Evolutionary conservation across 805 yeast genomes (phyloP).

Genomic region (Metschnikowia chrysomelidarum): DNA sequence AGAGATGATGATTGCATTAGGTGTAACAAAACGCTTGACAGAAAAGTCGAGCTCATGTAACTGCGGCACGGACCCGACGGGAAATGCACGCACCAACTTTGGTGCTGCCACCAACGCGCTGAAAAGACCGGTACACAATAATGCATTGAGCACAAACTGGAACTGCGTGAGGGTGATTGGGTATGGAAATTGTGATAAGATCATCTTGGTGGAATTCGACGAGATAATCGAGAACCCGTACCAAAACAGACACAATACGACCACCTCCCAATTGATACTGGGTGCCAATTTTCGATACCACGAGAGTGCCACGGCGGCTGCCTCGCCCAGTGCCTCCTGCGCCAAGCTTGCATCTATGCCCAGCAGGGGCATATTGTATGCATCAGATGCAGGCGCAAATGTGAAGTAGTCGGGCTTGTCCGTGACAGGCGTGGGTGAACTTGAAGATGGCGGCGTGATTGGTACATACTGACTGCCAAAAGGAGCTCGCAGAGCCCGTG

Average conservation of each 20-base stretch:
- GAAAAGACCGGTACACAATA: constrained; percentile 51
- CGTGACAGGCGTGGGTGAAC: constrained; percentile 30
- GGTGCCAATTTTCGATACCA: constrained; percentile 13
- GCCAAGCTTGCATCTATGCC: neutral
- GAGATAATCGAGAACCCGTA: constrained; percentile 78
- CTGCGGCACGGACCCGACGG: constrained; percentile 21
- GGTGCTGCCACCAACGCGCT: constrained; percentile 30
- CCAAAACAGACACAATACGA: constrained; percentile 68
- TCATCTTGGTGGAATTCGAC: constrained; percentile 76
- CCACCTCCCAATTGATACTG: constrained; percentile 14
- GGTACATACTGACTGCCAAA: constrained; percentile 20
- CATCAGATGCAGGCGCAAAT: constrained; percentile 11
- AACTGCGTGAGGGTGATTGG: constrained; percentile 89
- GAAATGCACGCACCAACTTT: constrained; percentile 20
- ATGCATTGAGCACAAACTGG: constrained; percentile 75
- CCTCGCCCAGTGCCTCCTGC: neutral
- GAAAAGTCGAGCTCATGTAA: constrained; percentile 22
- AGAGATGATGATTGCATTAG: constrained; percentile 49
- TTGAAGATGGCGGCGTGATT: constrained; percentile 36
- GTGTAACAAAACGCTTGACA: constrained; percentile 46
- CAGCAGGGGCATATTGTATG: constrained; percentile 8
- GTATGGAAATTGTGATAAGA: constrained; percentile 63
- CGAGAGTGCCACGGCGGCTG: neutral
- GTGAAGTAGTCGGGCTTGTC: constrained; percentile 19
- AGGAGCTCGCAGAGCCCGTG: constrained; percentile 21